Evolutionary conservation across 208 protist species (phyloP), one percentile per base, ranked within the genome.

Genomic region (Porcisia deanei): DNA sequence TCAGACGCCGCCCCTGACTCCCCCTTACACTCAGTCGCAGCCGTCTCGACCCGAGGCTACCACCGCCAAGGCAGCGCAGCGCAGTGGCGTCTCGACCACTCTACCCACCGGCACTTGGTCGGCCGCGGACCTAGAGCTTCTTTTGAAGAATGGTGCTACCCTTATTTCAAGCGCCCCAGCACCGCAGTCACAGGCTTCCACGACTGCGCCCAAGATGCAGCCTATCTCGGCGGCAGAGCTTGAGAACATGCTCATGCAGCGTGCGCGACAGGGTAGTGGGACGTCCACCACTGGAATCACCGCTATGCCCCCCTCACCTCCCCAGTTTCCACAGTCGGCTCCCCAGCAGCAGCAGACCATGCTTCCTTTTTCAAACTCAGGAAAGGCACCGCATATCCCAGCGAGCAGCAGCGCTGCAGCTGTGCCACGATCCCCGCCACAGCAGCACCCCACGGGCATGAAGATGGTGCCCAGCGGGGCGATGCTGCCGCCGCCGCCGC

Each of bases 71-170:
- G 47, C 57, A 18, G 61, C 70, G 30, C 66, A 64, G 65, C 58
- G 49, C 64, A 49, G 64, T 30, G 41, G 76, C 41, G 58, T 34
- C 37, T 37, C n/a, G 30, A 8, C 39, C 1, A 70, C 5, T 34
- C 18, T 59, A 16, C 55, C 67, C 37, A 25, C 75, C 41, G 64
- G 78, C 53, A 71, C 83, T 64, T 93, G 88, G 89, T 74, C 76
- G 2, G 88, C 83, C 59, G 80, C 84, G 34, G 91, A 95, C 47
- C 73, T 95, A 55, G 91, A 95, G 82, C 63, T 83, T 61, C 58
- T 86, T 59, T 78, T 94, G 72, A 75, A 81, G 58, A 88, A 71
- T 41, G 82, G 76, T 22, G 58, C 22, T 45, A 63, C 68, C 59
- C 39, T 73, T n/a, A 55, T 60, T 20, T 30, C 74, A 5, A 47